Conservation (phyloP, 805 yeast genomes). For the Grigorovia jiainica region DNA sequence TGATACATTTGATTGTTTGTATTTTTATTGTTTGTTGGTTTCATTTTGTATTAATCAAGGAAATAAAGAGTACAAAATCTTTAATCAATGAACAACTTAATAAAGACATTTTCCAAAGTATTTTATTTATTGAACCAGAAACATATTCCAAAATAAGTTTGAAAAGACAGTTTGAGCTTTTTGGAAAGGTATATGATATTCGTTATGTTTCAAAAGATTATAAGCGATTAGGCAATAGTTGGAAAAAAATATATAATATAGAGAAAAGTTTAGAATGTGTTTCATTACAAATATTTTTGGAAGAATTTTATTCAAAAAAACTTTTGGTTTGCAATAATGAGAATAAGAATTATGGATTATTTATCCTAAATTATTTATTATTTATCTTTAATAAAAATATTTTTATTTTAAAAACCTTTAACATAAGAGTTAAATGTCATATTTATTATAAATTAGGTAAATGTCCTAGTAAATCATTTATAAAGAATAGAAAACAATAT, state of each 20-base stretch:
- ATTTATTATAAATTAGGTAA: neutral
- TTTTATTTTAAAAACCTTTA: neutral
- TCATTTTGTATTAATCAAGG: slow-evolving; percentile 46
- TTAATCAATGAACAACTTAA: slow-evolving; percentile 37
- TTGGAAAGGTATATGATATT: slow-evolving; percentile 43
- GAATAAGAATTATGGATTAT: neutral
- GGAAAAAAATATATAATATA: slow-evolving; percentile 22
- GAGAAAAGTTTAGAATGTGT: slow-evolving; percentile 33
- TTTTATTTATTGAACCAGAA: slow-evolving; percentile 31
- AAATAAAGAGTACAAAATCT: slow-evolving; percentile 41
- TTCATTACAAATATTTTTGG: slow-evolving; percentile 29
- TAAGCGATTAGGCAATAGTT: slow-evolving; percentile 28
- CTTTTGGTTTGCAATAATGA: neutral
- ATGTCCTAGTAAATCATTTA: neutral
- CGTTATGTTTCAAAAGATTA: slow-evolving; percentile 49
- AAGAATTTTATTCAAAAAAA: slow-evolving; percentile 11
- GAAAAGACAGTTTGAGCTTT: slow-evolving; percentile 18
- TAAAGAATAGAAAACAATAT: slow-evolving; percentile 4
- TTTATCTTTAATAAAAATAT: neutral
- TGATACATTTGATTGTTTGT: slow-evolving; percentile 57
- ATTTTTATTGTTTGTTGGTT: slow-evolving; percentile 45
- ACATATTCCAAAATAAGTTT: slow-evolving; percentile 35
- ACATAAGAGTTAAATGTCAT: neutral
- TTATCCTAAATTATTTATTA: neutral
- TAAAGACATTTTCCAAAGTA: slow-evolving; percentile 23